Percentiles rank a stretch among this genome's conserved stretches.
Conservation (phyloP, 2,329 filamentous ascomycete genomes). For the Myriangium duriaei region DNA sequence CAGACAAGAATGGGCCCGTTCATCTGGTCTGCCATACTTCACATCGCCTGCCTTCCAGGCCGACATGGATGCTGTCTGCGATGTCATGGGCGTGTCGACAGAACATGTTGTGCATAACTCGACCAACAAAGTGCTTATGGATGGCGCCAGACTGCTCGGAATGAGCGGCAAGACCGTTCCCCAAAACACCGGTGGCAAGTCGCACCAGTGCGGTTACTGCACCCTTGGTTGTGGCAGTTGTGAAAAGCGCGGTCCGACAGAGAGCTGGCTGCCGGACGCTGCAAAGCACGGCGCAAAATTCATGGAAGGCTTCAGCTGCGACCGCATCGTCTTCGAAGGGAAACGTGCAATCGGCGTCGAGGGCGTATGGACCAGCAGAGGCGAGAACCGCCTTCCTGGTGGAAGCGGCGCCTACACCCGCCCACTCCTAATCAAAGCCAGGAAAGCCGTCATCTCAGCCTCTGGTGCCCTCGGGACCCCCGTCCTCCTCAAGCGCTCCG, state of each 20-base stretch:
- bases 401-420: constrained; percentile 26
- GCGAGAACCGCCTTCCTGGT: constrained; percentile 29
- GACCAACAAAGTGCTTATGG: constrained; percentile 57
- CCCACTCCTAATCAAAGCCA: constrained; percentile 60
- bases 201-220: constrained; percentile 61
- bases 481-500: constrained; percentile 62
- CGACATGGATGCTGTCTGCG: constrained; percentile 67
- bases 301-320: constrained; percentile 67
- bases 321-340: constrained; percentile 54
- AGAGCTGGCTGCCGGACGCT: constrained; percentile 69
- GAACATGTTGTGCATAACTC: constrained; percentile 59
- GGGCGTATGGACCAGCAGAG: constrained; percentile 62
- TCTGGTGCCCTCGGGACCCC: constrained; percentile 67
- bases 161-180: constrained; percentile 58
- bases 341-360: constrained; percentile 56
- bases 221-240: constrained; percentile 48
- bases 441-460: constrained; percentile 61
- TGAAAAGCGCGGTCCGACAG: constrained; percentile 67
- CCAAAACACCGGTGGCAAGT: constrained; percentile 63
- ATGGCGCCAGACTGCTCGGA: constrained; percentile 61
- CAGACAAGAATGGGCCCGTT: constrained; percentile 60
- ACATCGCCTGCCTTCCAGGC: constrained; percentile 60
- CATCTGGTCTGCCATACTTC: constrained; percentile 56
- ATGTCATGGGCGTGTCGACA: constrained; percentile 61
- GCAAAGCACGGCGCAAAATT: constrained; percentile 65